Conservation (phyloP, 2,329 filamentous ascomycete genomes). For the Aspergillus fructus region DNA sequence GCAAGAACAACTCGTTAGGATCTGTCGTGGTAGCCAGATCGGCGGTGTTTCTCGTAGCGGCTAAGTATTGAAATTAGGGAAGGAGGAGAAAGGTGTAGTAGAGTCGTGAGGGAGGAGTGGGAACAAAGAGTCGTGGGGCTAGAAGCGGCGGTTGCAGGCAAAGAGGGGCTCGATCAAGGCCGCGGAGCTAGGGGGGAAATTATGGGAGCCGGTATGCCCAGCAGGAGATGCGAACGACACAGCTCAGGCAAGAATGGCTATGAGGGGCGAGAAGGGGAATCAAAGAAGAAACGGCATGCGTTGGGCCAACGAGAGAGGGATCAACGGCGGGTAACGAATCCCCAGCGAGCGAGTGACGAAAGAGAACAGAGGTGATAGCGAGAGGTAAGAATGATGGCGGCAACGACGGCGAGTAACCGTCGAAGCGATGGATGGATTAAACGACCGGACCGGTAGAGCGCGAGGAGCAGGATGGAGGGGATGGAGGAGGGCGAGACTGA, state of each 20-base stretch:
- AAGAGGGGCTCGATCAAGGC: slow-evolving; percentile 12
- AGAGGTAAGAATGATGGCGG: neutral
- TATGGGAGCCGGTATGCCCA: neutral
- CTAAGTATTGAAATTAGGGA: slow-evolving; percentile 4
- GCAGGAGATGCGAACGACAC: neutral
- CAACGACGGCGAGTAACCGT: slow-evolving; percentile 4
- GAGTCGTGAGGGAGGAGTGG: slow-evolving; percentile 7
- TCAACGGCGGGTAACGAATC: slow-evolving; percentile 4
- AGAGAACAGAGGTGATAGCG: neutral
- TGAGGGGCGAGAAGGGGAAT: slow-evolving; percentile 5
- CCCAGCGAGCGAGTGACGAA: slow-evolving; percentile 8
- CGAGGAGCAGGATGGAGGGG: neutral
- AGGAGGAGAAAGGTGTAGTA: neutral
- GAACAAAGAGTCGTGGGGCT: slow-evolving; percentile 18
- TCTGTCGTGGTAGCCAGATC: slow-evolving; percentile 40
- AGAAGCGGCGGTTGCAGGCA: slow-evolving; percentile 16
- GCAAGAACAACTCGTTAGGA: slow-evolving; percentile 43
- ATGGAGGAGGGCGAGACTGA: slow-evolving; percentile 1
- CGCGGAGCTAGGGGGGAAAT: neutral
- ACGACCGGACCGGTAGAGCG: slow-evolving; percentile 3
- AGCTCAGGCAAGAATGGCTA: slow-evolving; percentile 1
- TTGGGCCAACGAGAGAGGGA: slow-evolving; percentile 2
- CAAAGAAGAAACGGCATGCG: slow-evolving; percentile 9
- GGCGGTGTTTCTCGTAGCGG: slow-evolving; percentile 24
- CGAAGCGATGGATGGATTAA: slow-evolving; percentile 8